phyloP scores from a whole-genome alignment of 2,329 filamentous ascomycete genomes.

The Chaetomiaceae sp. region DNA sequence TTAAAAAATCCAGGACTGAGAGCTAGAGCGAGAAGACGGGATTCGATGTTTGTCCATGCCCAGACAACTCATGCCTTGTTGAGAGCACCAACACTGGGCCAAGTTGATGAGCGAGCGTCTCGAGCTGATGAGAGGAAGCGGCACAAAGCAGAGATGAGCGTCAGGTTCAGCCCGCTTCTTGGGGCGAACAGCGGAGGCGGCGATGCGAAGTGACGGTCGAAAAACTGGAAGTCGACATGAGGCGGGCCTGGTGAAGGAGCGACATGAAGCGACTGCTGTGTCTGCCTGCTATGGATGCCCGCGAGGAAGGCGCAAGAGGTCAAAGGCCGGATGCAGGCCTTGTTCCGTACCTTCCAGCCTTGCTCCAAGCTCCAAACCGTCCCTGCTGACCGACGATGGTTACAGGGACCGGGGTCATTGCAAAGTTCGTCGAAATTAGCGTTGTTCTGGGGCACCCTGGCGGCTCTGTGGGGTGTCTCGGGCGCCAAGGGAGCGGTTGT shows the following conservation, averaged over 20 bases:
- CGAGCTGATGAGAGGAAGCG: too few species aligned
- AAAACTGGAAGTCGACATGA: too few species aligned
- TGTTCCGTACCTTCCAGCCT: constrained; percentile 1
- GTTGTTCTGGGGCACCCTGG: constrained; percentile 2
- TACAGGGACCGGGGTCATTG: constrained; percentile 1
- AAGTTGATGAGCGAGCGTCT: background rate
- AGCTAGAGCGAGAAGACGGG: background rate
- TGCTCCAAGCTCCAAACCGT: background rate
- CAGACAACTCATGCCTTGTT: background rate
- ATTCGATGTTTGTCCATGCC: background rate
- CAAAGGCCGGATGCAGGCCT: background rate
- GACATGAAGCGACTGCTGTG: background rate
- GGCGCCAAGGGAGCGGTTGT: background rate
- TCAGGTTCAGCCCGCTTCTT: too few species aligned
- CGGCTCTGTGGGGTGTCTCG: constrained; percentile 10
- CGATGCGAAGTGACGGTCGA: too few species aligned
- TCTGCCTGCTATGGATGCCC: background rate
- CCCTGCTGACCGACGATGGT: constrained; percentile 2
- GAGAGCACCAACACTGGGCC: background rate
- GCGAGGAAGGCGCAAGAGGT: background rate
- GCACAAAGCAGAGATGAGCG: too few species aligned
- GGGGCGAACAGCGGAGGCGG: too few species aligned
- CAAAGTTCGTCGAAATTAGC: constrained; percentile 2
- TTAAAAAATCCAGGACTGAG: background rate
- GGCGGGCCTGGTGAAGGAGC: background rate